phyloP scores from a whole-genome alignment of 2,329 filamentous ascomycete genomes.

The Nannizzia gypsea region DNA sequence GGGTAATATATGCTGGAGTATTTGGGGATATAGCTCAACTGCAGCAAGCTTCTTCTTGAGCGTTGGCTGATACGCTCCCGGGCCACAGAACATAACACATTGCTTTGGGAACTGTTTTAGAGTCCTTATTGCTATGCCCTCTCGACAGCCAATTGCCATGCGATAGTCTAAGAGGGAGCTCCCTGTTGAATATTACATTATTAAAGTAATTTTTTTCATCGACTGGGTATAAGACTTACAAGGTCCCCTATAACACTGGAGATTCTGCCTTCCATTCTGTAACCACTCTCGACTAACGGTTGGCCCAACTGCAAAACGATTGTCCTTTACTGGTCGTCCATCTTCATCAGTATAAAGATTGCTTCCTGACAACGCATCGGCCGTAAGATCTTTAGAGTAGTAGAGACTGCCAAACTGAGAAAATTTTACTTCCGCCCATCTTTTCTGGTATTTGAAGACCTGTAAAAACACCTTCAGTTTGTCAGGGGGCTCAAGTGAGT shows the following conservation, averaged over 20 bases:
- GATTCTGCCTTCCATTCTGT: constrained; percentile 22
- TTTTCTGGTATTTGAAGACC: constrained; percentile 22
- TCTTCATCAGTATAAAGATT: constrained; percentile 1
- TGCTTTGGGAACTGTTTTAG: constrained; percentile 9
- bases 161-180: constrained; percentile 22
- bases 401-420: constrained; percentile 20
- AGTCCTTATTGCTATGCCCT: constrained; percentile 21
- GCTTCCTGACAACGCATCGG: not conserved
- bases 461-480: constrained; percentile 19
- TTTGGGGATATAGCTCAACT: constrained; percentile 7
- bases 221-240: constrained; percentile 21
- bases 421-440: constrained; percentile 23
- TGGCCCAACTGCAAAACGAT: constrained; percentile 28
- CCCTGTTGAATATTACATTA: constrained; percentile 16
- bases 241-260: constrained; percentile 27
- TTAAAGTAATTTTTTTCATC: constrained; percentile 7
- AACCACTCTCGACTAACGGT: constrained; percentile 23
- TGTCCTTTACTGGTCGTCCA: not conserved
- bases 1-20: constrained; percentile 7
- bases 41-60: constrained; percentile 15
- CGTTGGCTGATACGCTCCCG: constrained; percentile 27
- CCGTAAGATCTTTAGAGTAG: constrained; percentile 11
- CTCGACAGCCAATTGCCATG: constrained; percentile 23
- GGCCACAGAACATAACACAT: constrained; percentile 25
- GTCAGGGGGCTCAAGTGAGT: constrained; percentile 16